Percentiles rank a stretch among this genome's conserved stretches.
Conservation (phyloP, 2,329 filamentous ascomycete species). For the Colletotrichum sp. region DNA sequence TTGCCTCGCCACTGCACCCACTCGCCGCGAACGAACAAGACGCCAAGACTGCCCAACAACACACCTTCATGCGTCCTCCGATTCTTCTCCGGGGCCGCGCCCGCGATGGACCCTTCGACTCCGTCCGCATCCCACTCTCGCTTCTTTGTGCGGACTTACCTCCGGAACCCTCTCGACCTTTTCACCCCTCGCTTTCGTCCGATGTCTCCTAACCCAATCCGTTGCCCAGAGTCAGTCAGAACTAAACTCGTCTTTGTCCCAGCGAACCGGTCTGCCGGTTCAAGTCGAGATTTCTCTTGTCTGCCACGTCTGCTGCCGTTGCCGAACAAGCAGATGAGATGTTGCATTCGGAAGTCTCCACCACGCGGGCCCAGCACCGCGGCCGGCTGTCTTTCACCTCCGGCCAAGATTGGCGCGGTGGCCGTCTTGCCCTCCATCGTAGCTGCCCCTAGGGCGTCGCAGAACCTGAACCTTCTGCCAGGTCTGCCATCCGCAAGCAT, state of each 20-base stretch:
- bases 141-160: not conserved
- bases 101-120: not conserved
- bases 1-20: not conserved
- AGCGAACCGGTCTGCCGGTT: not conserved
- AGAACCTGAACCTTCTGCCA: not conserved
- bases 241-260: not conserved
- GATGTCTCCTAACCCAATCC: not conserved
- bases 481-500: not conserved
- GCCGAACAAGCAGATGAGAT: not conserved
- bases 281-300: not conserved
- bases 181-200: not conserved
- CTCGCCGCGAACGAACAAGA: not conserved
- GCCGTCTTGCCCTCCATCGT: not conserved
- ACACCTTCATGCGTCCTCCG: slow-evolving; percentile 1
- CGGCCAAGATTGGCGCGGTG: not conserved
- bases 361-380: not conserved
- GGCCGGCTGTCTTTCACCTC: not conserved
- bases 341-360: not conserved
- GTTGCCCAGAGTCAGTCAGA: not conserved
- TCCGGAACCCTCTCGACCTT: not conserved
- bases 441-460: not conserved
- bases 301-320: not conserved
- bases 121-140: not conserved
- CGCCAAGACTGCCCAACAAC: not conserved
- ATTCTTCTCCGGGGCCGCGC: slow-evolving; percentile 9